Conservation (phyloP, 139 green algal species). For the Picochlorum sp. region DNA sequence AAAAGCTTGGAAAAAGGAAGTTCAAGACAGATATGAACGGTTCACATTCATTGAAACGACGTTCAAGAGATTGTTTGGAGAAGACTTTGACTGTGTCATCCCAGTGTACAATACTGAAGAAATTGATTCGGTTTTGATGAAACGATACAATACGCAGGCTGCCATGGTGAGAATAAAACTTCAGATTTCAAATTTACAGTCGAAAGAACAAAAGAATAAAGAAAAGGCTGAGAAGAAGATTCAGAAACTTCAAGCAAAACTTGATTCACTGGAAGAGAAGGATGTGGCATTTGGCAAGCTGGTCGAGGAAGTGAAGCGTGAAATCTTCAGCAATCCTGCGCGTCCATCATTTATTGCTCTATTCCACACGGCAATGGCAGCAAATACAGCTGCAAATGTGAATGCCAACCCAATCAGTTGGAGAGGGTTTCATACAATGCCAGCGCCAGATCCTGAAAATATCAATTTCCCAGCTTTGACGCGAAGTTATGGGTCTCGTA, state of each 20-base stretch:
- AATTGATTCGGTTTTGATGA: constrained; percentile 7
- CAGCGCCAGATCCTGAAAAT: constrained; percentile 25
- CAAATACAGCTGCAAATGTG: constrained; percentile 7
- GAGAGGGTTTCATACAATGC: constrained; percentile 21
- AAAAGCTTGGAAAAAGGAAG: not conserved
- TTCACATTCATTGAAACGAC: not conserved
- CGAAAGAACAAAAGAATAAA: constrained; percentile 24
- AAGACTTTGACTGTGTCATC: constrained; percentile 50
- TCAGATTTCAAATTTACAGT: constrained; percentile 21
- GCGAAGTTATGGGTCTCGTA: constrained; percentile 14
- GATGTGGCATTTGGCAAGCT: not conserved
- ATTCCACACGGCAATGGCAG: constrained; percentile 19
- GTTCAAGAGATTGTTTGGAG: constrained; percentile 36
- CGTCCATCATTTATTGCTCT: constrained; percentile 21
- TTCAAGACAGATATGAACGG: not conserved
- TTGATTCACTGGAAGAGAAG: not conserved
- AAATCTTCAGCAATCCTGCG: constrained; percentile 1
- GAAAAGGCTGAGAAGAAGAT: constrained; percentile 13
- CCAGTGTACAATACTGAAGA: constrained; percentile 28
- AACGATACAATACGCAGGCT: constrained; percentile 29
- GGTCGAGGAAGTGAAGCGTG: not conserved
- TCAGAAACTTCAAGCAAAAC: not conserved
- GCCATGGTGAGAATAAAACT: constrained; percentile 34
- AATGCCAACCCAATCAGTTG: constrained; percentile 26
- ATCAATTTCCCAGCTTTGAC: constrained; percentile 27